These are phyloP conservation scores for Clavispora vitiphila DNA, from an alignment of 805 yeast genomes.

Conservation along the genomic window DNA sequence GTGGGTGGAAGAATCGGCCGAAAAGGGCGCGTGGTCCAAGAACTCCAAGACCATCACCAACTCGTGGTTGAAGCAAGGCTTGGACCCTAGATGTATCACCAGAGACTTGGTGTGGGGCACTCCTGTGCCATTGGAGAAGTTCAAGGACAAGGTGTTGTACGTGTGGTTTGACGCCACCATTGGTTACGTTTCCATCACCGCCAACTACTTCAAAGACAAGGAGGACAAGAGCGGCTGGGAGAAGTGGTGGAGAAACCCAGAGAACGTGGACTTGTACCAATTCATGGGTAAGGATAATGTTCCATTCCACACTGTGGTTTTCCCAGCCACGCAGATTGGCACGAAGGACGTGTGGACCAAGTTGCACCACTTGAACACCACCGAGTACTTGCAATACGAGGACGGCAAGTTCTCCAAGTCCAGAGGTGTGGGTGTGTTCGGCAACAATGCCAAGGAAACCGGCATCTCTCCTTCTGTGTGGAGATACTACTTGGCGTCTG, in stretches of 20 bases:
- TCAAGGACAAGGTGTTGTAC: slow-evolving; percentile 83
- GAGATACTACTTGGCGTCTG: slow-evolving; percentile 91
- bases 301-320: slow-evolving; percentile 97
- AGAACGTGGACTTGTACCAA: slow-evolving; percentile 82
- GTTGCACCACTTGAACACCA: slow-evolving; percentile 85
- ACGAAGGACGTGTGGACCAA: slow-evolving; percentile 86
- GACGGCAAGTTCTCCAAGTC: slow-evolving; percentile 98
- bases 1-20: slow-evolving; percentile 70
- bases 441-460: slow-evolving; percentile 93
- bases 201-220: slow-evolving; percentile 64
- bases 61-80: slow-evolving; percentile 91
- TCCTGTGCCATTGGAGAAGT: slow-evolving; percentile 89
- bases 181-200: slow-evolving; percentile 95
- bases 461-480: slow-evolving; percentile 91
- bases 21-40: slow-evolving; percentile 83
- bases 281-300: slow-evolving; percentile 99
- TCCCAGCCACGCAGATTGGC: slow-evolving; percentile 91
- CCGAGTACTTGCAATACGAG: slow-evolving; percentile 96
- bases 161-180: slow-evolving; percentile 99
- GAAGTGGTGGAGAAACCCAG: slow-evolving; percentile 94
- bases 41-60: slow-evolving; percentile 85
- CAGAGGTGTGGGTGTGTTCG: slow-evolving; percentile 97
- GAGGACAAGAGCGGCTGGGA: slow-evolving; percentile 57
- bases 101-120: slow-evolving; percentile 98
- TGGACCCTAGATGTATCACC: slow-evolving; percentile 91